These are phyloP conservation scores for Suillus paluster DNA, from an alignment of 768 basidiomycete species.

Conservation along the genomic window DNA sequence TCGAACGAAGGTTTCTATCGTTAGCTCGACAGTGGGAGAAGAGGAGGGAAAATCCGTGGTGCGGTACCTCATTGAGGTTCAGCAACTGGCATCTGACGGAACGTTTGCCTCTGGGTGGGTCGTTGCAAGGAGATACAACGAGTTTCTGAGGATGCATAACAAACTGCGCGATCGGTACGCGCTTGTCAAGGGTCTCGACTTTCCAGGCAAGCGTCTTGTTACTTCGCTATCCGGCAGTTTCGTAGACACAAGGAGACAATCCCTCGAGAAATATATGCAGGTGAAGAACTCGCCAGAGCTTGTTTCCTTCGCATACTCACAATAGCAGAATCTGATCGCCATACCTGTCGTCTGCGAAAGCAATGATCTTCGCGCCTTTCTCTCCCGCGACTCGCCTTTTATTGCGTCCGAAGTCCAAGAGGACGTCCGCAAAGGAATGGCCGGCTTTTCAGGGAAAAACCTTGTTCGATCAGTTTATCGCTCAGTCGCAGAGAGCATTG, in stretches of 20 bases:
- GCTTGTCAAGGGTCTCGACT: conserved; percentile 73
- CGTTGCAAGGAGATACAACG: conserved; percentile 91
- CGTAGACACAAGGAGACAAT: conserved; percentile 77
- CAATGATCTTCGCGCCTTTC: conserved; percentile 79
- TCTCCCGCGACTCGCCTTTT: conserved; percentile 88
- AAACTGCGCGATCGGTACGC: conserved; percentile 78
- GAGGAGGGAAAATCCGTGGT: conserved; percentile 91
- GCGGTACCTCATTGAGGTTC: conserved; percentile 90
- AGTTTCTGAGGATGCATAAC: conserved; percentile 90
- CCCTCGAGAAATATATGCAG: conserved; percentile 90
- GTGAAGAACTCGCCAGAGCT: conserved; percentile 38
- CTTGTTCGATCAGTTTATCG: conserved; percentile 89
- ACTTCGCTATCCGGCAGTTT: conserved; percentile 86
- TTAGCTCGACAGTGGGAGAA: conserved; percentile 80
- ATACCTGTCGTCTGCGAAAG: conserved; percentile 81
- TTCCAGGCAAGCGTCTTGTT: conserved; percentile 94
- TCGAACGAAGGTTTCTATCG: conserved; percentile 83
- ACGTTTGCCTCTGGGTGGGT: conserved; percentile 89
- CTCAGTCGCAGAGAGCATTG: conserved; percentile 92
- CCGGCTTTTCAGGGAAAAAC: conserved; percentile 67
- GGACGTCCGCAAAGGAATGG: conserved; percentile 44
- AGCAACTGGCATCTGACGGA: conserved; percentile 82
- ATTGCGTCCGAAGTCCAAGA: conserved; percentile 56
- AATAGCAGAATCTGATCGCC: conserved; percentile 65
- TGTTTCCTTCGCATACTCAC: conserved; percentile 1